These are phyloP conservation scores for Scheffersomyces cryptocercus DNA, from an alignment of 1,139 yeast genomes.

Conservation along the genomic window DNA sequence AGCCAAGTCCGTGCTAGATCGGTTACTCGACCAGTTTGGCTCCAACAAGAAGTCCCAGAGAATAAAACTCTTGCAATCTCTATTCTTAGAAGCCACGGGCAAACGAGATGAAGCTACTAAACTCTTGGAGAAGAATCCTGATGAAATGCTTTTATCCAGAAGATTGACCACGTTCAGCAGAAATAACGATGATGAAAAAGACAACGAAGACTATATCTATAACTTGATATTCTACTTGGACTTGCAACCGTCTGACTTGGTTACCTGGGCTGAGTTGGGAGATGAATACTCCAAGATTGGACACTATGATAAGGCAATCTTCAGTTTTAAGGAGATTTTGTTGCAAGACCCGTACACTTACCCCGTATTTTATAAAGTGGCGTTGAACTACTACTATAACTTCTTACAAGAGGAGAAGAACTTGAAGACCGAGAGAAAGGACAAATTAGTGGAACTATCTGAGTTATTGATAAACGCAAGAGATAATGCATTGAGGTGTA, in stretches of 20 bases:
- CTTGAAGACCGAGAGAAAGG: conserved; percentile 15
- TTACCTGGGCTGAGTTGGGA: conserved; percentile 77
- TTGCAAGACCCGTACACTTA: conserved; percentile 72
- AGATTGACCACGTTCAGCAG: conserved; percentile 37
- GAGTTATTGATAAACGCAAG: conserved; percentile 38
- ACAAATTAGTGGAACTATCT: conserved; percentile 13
- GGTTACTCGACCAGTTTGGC: conserved; percentile 66
- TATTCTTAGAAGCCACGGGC: conserved; percentile 58
- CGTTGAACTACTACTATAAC: conserved; percentile 29
- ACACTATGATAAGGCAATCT: conserved; percentile 66
- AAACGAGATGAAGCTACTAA: conserved; percentile 34
- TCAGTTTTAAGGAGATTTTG: conserved; percentile 68
- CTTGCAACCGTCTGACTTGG: conserved; percentile 68
- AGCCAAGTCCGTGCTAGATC: conserved; percentile 66
- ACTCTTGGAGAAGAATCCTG: conserved; percentile 36
- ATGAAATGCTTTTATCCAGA: conserved; percentile 37
- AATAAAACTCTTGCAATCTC: conserved; percentile 55
- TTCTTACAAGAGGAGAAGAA: conserved; percentile 14
- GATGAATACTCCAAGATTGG: conserved; percentile 61
- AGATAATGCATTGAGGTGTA: conserved; percentile 63
- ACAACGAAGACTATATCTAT: conserved; percentile 43
- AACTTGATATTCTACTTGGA: conserved; percentile 52
- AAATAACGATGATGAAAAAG: conserved; percentile 12
- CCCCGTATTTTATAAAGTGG: conserved; percentile 65
- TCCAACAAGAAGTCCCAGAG: conserved; percentile 52